Evolutionary conservation across 139 green algal species (phyloP), one percentile per base, ranked within the genome.

Genomic region (Dunaliella sp.): DNA sequence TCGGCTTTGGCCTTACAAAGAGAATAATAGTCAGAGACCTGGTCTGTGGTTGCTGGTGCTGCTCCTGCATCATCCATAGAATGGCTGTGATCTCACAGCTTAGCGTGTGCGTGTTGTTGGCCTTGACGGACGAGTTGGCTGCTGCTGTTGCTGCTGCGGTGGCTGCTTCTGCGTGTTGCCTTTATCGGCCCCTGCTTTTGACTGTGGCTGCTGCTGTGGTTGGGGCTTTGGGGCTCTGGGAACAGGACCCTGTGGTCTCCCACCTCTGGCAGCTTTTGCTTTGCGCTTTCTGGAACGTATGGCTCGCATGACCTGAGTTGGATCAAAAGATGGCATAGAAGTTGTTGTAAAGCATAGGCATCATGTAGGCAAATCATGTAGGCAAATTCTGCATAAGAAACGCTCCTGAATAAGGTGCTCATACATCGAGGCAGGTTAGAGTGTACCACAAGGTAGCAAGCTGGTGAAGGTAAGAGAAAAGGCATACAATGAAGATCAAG

Each of bases 61-160:
- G n/a, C n/a, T n/a, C n/a, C n/a, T n/a, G n/a, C n/a, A n/a, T n/a
- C n/a, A n/a, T n/a, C n/a, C n/a, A n/a, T n/a, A n/a, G n/a, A n/a
- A n/a, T n/a, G n/a, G n/a, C n/a, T n/a, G n/a, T n/a, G n/a, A n/a
- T n/a, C n/a, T n/a, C n/a, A n/a, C n/a, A n/a, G n/a, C 2, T 90
- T 33, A 74, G 81, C 24, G 87, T 72, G 0, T 83, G 87, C 37
- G 74, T 87, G 16, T 82, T 86, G 48, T 31, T 32, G 34, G 22
- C 74, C 30, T 83, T 58, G 74, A 34, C 25, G 31, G 30, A 25
- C 31, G 30, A 33, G 74, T 3, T 7, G 74, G 3, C 74, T 80
- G 74, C 74, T 34, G 74, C 74, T 80, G 74, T 22, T 80, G 74
- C 31, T 80, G 30, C 74, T 36, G 30, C 30, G 7, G 30, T 22